Evolutionary conservation across 2,329 filamentous ascomycete species (phyloP), one percentile per base, ranked within the genome.

Genomic region (Cercospora zeina): DNA sequence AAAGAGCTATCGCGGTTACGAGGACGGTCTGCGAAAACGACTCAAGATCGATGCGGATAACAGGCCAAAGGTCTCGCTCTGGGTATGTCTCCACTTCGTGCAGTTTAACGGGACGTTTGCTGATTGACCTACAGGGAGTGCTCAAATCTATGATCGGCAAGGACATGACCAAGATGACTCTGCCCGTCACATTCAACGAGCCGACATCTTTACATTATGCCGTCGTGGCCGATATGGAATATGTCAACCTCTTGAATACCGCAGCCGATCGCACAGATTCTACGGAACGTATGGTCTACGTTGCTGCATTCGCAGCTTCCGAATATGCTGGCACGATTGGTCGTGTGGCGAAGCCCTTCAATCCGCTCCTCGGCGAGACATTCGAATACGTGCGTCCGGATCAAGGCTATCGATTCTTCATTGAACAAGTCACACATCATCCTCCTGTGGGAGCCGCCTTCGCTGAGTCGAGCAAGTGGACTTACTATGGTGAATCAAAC

Each of bases 91-190:
- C 30, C 8, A 42, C 27, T 2, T 19, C 9, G 10, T 10, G 21
- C 42, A 19, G 34, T 10, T 16, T 49, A 4, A 13, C 39, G 14
- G n/a, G 8, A 11, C 8, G 4, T 47, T 53, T 55, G 58, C 74
- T 77, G 63, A 78, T 67, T 10, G 36, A 1, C 31, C 24, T 6
- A 1, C 67, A 97, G 93, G 89, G 89, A 68, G 97, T 99, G 69
- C 80, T 99, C 66, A 99, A 97, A 80, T 97, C 93, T 21, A 97
- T 99, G 95, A 96, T 99, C 77, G 95, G 95, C 66, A 97, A 99
- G 76, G 95, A 99, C 74, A 97, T 99, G 95, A 97, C 95, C 37
- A 97, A 96, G 81, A 99, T 99, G 93, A 97, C 95, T 0, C 80
- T 99, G 19, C 95, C 95, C 0, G 95, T 99, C 1, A 96, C 95